phyloP scores from a whole-genome alignment of 2,329 filamentous ascomycete genomes.

The Pseudocercospora musae region DNA sequence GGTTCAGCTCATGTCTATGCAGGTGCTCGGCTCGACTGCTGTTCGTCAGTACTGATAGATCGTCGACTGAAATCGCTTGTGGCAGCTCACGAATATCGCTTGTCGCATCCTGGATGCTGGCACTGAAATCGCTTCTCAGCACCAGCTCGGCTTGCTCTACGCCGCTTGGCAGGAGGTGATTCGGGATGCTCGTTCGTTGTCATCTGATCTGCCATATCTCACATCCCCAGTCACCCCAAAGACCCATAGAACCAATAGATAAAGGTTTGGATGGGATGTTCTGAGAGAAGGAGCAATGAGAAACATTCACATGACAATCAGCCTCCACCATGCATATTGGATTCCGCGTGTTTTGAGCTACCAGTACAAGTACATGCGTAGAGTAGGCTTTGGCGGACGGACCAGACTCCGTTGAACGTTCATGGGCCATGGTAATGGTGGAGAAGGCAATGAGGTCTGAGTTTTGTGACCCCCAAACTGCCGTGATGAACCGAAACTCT shows the following conservation, averaged over 20 bases:
- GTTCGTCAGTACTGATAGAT: neutral
- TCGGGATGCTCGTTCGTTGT: conserved; percentile 10
- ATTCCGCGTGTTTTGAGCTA: too few species aligned
- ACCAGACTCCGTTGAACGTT: neutral
- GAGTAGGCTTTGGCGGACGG: neutral
- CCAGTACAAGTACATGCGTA: neutral
- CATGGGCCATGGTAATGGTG: too few species aligned
- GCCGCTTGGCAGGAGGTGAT: conserved; percentile 18
- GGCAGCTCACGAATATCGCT: conserved; percentile 69
- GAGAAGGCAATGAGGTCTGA: neutral
- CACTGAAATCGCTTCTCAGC: conserved; percentile 68
- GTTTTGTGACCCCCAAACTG: neutral
- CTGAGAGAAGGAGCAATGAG: neutral
- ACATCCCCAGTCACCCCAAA: neutral
- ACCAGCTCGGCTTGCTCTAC: conserved; percentile 68
- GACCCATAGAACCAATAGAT: neutral
- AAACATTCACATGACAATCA: neutral
- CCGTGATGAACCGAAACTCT: neutral
- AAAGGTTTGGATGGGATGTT: neutral
- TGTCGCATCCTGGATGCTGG: conserved; percentile 78
- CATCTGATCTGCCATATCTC: neutral
- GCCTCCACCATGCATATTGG: too few species aligned
- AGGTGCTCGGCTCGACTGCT: conserved; percentile 74
- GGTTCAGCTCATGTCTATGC: conserved; percentile 90
- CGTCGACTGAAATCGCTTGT: neutral